Evolutionary conservation across 495 filamentous ascomycete genomes (phyloP), one percentile per base, ranked within the genome.

Genomic region (Trichoderma orchidacearum): DNA sequence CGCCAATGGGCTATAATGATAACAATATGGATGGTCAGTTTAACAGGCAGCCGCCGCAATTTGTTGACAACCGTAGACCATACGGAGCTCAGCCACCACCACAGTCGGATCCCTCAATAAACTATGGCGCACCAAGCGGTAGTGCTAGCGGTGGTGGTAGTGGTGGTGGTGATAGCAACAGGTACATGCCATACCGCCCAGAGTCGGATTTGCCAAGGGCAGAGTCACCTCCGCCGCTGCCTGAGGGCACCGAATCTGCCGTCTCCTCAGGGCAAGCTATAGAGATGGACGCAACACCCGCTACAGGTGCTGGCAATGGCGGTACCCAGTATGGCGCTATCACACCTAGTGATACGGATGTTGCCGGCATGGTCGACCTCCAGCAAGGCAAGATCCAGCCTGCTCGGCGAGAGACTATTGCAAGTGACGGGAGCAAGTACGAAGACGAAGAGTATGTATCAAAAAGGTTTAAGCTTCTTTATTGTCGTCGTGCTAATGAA

Each of bases 231-330:
- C 83, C 83, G 6, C 85, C 85, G 5, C 68, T 86, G 61, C 82
- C 84, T 7, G 68, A 70, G 36, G 64, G 53, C 5, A 59, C 67
- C 13, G 55, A 48, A 3, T 81, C 84, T 8, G 68, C 69, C 35
- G 64, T 54, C 8, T 58, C 68, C 8, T 65, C 70, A 21, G 85
- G 85, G n/a, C 85, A 89, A 62, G 87, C 88, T 0, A 78, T 90
- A 51, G 90, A 92, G 65, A 92, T 95, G 89, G 84, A 89, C 72
- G 74, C 86, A 60, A 78, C 70, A 57, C 77, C 79, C 27, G 69
- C 77, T 23, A 68, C 70, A 9, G 52, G 63, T 5, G 70, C 70
- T 36, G 64, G 61, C 3, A 57, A 59, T 55, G 71, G 64, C 28
- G 72, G 71, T 61, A 74, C 68, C 18, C 78, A 72, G 61, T 78